Evolutionary conservation across 2,329 filamentous ascomycete genomes (phyloP).

Genomic region (Sphaerostilbella broomeana): DNA sequence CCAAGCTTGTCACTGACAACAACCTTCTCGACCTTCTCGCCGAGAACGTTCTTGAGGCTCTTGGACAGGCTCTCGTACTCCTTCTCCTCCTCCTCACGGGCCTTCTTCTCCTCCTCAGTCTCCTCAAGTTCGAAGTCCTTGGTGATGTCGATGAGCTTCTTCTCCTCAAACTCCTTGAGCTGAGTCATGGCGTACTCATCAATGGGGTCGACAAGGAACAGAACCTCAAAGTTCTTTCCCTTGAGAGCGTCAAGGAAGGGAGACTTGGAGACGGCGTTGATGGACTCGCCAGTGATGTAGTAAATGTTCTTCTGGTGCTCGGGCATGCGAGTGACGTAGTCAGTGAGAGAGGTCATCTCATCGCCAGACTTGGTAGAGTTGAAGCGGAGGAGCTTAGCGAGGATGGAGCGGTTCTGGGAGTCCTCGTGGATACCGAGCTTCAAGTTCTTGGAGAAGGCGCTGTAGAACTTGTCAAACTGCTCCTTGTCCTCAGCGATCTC

Average conservation of each 20-base stretch:
- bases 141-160: conserved; percentile 99
- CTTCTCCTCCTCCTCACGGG: conserved; percentile 95
- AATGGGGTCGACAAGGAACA: conserved; percentile 99
- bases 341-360: conserved; percentile 85
- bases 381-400: conserved; percentile 98
- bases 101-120: conserved; percentile 97
- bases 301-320: conserved; percentile 99
- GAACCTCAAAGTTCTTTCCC: conserved; percentile 98
- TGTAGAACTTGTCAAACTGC: conserved; percentile 99
- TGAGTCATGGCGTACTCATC: conserved; percentile 99
- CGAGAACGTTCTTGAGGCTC: conserved; percentile 97
- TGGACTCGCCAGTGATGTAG: conserved; percentile 99
- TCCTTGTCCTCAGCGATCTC: conserved; percentile 99
- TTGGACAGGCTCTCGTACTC: conserved; percentile 93
- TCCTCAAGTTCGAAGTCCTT: conserved; percentile 99
- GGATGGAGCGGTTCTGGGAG: conserved; percentile 84
- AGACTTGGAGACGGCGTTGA: conserved; percentile 96
- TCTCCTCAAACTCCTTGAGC: conserved; percentile 99
- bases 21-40: conserved; percentile 99
- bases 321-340: conserved; percentile 99
- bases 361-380: conserved; percentile 98
- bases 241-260: conserved; percentile 98
- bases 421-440: conserved; percentile 99
- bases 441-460: conserved; percentile 99
- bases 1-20: conserved; percentile 97